A percentile compares a stretch with the other conserved stretches of the same genome.
phyloP scores from a whole-genome alignment of 495 filamentous ascomycete species.

The Aspergillus heteromorphus region DNA sequence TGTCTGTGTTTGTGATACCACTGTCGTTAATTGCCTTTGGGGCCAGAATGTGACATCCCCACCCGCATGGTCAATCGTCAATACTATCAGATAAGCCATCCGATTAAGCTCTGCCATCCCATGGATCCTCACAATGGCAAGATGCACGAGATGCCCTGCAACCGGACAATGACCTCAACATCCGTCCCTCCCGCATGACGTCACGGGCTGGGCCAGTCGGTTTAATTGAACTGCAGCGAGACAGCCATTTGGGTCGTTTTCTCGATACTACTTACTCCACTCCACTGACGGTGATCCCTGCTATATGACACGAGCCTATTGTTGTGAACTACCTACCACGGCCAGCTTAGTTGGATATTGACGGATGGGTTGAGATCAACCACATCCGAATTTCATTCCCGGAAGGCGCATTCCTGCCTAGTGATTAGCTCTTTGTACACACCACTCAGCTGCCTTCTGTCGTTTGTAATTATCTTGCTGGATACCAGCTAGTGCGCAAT shows the following conservation, averaged over 20 bases:
- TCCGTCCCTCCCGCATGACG: slow-evolving; percentile 14
- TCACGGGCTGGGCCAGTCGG: background rate
- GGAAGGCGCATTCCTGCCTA: background rate
- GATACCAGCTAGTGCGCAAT: background rate
- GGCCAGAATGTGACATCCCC: background rate
- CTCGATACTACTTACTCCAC: background rate
- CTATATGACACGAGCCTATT: background rate
- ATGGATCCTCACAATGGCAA: background rate
- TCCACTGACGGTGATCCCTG: background rate
- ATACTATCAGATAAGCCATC: background rate
- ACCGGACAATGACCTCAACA: slow-evolving; percentile 8
- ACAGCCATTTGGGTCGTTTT: background rate
- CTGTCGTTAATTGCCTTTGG: no score
- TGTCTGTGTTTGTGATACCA: no score
- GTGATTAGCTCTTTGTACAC: background rate
- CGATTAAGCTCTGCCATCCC: background rate
- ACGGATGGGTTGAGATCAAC: background rate
- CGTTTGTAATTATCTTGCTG: background rate
- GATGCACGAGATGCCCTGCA: background rate
- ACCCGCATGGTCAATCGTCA: no score
- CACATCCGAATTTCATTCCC: background rate
- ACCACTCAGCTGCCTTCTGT: background rate
- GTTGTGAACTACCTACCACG: background rate
- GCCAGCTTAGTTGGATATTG: background rate
- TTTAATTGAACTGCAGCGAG: background rate